These are phyloP conservation scores for Pseudonitzschia multiseries DNA, from an alignment of 108 stramenopile species.

Conservation along the genomic window DNA sequence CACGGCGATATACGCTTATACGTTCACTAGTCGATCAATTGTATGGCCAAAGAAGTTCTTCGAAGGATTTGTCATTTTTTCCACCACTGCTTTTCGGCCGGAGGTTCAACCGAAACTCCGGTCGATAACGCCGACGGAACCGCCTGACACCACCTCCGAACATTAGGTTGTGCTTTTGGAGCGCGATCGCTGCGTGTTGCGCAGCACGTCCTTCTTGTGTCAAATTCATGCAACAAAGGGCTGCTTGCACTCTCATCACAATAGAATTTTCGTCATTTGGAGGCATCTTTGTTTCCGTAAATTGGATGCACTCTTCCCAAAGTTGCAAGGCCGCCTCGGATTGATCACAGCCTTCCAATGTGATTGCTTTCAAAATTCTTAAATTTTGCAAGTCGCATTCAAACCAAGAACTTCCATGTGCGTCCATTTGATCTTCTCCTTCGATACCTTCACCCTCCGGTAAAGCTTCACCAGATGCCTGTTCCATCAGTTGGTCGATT, in stretches of 20 bases:
- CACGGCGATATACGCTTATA: no score
- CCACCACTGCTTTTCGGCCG: conserved; percentile 28
- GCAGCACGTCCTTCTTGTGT: conserved; percentile 36
- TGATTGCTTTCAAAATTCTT: conserved; percentile 67
- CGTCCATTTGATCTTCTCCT: conserved; percentile 46
- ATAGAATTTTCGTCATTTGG: conserved; percentile 67
- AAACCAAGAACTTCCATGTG: conserved; percentile 49
- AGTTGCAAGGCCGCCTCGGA: conserved; percentile 42
- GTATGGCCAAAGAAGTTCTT: conserved; percentile 21
- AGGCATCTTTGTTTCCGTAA: conserved; percentile 55
- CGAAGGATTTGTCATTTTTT: conserved; percentile 4
- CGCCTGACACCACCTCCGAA: conserved; percentile 68
- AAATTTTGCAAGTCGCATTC: conserved; percentile 72
- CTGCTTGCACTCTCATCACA: conserved; percentile 60
- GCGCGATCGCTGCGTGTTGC: conserved; percentile 53
- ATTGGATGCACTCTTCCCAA: conserved; percentile 65
- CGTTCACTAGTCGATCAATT: not conserved
- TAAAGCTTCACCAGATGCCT: conserved; percentile 49
- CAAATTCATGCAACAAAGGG: conserved; percentile 50
- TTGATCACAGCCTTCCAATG: conserved; percentile 60
- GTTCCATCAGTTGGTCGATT: conserved; percentile 57
- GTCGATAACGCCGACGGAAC: conserved; percentile 58
- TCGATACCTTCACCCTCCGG: conserved; percentile 41
- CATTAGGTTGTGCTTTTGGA: conserved; percentile 59
- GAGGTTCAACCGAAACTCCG: conserved; percentile 55